Percentiles rank a stretch among this genome's conserved stretches.
phyloP scores from a whole-genome alignment of 2,329 filamentous ascomycete species.

The Colletotrichum sp. region DNA sequence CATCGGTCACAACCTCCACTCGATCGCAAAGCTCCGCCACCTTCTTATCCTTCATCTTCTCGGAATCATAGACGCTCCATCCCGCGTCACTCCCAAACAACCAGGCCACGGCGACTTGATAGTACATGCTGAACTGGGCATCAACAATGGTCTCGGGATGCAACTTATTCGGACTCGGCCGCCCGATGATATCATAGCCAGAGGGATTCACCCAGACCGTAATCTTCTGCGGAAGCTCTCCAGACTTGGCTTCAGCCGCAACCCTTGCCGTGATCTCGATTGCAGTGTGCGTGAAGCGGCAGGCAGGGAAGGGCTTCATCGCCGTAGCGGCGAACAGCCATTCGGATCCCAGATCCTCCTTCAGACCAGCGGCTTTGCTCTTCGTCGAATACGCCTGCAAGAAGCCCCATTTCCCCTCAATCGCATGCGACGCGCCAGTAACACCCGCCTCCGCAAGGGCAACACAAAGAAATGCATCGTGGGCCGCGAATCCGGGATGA shows the following conservation, averaged over 20 bases:
- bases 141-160: constrained; percentile 30
- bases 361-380: constrained; percentile 17
- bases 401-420: constrained; percentile 28
- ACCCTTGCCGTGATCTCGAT: constrained; percentile 28
- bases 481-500: constrained; percentile 31
- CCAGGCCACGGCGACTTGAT: constrained; percentile 30
- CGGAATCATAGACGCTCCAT: constrained; percentile 27
- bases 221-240: constrained; percentile 19
- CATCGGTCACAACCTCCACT: constrained; percentile 20
- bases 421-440: constrained; percentile 23
- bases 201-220: constrained; percentile 24
- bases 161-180: constrained; percentile 25
- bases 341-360: constrained; percentile 21
- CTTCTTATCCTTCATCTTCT: constrained; percentile 22
- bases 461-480: constrained; percentile 30
- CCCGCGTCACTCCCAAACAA: constrained; percentile 26
- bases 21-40: constrained; percentile 25
- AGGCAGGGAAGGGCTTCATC: constrained; percentile 26
- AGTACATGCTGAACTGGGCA: constrained; percentile 33
- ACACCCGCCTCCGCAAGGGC: constrained; percentile 28
- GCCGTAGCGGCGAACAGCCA: constrained; percentile 29
- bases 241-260: constrained; percentile 5
- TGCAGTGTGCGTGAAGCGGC: constrained; percentile 31
- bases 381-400: constrained; percentile 26
- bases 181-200: constrained; percentile 26